These are phyloP conservation scores for Tetramitus jugosus DNA, from an alignment of 208 protist species.

Conservation along the genomic window DNA sequence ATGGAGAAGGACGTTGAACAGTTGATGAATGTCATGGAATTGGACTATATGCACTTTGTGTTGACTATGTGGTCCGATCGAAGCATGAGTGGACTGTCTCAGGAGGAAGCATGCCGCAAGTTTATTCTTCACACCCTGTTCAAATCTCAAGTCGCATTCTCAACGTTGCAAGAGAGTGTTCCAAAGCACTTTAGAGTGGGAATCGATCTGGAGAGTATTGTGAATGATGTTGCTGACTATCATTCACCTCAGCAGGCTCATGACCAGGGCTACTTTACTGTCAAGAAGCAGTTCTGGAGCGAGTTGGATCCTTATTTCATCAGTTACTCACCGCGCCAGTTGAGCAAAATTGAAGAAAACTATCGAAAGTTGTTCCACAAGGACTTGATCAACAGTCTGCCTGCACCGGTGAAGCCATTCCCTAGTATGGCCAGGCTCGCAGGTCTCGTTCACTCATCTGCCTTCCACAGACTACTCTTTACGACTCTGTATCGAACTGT, in stretches of 20 bases:
- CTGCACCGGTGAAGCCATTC: neutral
- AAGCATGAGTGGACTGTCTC: neutral
- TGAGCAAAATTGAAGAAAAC: neutral
- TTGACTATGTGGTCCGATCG: neutral
- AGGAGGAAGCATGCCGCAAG: neutral
- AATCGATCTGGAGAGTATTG: neutral
- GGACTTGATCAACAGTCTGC: neutral
- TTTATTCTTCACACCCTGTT: neutral
- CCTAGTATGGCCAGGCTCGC: too few relatives aligned
- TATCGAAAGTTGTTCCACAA: neutral
- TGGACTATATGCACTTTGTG: neutral
- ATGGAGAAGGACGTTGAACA: neutral
- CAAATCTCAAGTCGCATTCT: neutral
- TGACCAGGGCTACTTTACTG: neutral
- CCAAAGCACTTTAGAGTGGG: neutral
- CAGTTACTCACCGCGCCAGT: neutral
- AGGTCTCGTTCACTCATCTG: neutral
- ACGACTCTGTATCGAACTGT: neutral
- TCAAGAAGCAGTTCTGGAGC: neutral
- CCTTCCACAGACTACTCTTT: neutral
- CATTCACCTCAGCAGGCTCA: neutral
- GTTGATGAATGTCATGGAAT: neutral
- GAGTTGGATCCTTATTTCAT: slow-evolving; percentile 6
- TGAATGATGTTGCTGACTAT: neutral
- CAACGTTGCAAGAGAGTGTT: neutral